Conservation (phyloP, 768 basidiomycete genomes). For the Trametes villosa region DNA sequence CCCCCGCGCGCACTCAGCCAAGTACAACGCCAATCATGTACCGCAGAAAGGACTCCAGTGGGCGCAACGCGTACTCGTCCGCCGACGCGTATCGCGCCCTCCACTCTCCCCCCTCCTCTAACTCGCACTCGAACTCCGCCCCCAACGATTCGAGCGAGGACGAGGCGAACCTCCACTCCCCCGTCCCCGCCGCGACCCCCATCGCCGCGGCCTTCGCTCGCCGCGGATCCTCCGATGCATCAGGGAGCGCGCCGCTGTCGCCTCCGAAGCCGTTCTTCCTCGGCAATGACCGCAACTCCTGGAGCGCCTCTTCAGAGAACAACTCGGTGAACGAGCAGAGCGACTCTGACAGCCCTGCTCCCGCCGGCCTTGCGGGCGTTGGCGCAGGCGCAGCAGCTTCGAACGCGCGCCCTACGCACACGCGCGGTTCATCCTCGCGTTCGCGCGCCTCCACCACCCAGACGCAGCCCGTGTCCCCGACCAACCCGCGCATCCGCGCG, state of each 20-base stretch:
- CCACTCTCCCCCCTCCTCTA: constrained; percentile 23
- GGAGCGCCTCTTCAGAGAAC: constrained; percentile 23
- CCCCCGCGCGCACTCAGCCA: constrained; percentile 8
- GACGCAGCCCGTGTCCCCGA: constrained; percentile 12
- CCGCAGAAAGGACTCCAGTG: constrained; percentile 24
- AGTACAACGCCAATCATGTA: constrained; percentile 19
- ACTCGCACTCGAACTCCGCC: constrained; percentile 22
- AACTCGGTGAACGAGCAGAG: constrained; percentile 27
- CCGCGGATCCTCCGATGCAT: constrained; percentile 12
- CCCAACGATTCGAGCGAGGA: constrained; percentile 30
- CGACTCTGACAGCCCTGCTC: constrained; percentile 30
- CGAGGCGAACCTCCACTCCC: constrained; percentile 24
- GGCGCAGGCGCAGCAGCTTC: constrained; percentile 11
- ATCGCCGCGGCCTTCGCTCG: constrained; percentile 21
- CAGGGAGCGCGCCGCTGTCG: constrained; percentile 26
- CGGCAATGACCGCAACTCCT: constrained; percentile 31
- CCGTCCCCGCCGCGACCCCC: constrained; percentile 18
- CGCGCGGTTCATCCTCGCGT: constrained; percentile 3
- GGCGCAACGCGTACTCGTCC: constrained; percentile 26
- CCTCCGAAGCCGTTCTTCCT: constrained; percentile 47
- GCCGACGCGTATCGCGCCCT: constrained; percentile 35
- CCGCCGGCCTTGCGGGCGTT: constrained; percentile 13
- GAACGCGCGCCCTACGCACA: constrained; percentile 3
- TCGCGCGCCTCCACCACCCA: constrained; percentile 6
- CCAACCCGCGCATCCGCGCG: constrained; percentile 23